phyloP scores from a whole-genome alignment of 768 basidiomycete genomes.

The Macrolepiota fuliginosa region DNA sequence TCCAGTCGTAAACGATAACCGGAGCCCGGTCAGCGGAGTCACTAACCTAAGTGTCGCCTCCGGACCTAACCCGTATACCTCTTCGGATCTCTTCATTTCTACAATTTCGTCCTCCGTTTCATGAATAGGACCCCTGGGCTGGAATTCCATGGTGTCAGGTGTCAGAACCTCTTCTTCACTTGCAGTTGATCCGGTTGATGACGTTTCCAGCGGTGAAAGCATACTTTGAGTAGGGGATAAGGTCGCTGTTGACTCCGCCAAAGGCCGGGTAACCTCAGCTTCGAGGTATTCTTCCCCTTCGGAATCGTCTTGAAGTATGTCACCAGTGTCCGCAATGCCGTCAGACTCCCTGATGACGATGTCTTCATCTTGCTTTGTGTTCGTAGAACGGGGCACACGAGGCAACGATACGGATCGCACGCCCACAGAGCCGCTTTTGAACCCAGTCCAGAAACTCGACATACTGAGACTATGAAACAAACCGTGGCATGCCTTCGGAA shows the following conservation, averaged over 20 bases:
- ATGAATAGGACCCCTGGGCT: not conserved
- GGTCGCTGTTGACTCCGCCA: not conserved
- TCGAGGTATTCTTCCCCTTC: not conserved
- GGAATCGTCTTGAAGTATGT: not conserved
- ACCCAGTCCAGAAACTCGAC: constrained; percentile 17
- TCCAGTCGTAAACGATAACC: not conserved
- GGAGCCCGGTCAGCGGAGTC: not conserved
- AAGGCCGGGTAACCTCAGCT: not conserved
- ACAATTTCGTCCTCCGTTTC: not conserved
- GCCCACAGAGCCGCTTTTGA: not conserved
- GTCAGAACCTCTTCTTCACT: not conserved
- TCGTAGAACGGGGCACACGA: not conserved
- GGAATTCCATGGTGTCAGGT: not conserved
- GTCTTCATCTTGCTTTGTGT: not conserved
- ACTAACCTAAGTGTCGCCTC: constrained; percentile 17
- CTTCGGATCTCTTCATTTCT: not conserved
- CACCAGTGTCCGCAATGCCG: not conserved
- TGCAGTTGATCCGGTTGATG: not conserved
- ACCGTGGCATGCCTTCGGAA: constrained; percentile 21
- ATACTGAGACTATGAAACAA: constrained; percentile 18
- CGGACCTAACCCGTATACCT: not conserved
- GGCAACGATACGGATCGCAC: not conserved
- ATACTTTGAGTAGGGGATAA: not conserved
- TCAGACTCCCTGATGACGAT: not conserved
- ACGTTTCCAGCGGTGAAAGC: constrained; percentile 1